Evolutionary conservation across 106 monocot genomes (phyloP), one percentile per base, ranked within the genome.

Genomic region (Dendrobium nobile): DNA sequence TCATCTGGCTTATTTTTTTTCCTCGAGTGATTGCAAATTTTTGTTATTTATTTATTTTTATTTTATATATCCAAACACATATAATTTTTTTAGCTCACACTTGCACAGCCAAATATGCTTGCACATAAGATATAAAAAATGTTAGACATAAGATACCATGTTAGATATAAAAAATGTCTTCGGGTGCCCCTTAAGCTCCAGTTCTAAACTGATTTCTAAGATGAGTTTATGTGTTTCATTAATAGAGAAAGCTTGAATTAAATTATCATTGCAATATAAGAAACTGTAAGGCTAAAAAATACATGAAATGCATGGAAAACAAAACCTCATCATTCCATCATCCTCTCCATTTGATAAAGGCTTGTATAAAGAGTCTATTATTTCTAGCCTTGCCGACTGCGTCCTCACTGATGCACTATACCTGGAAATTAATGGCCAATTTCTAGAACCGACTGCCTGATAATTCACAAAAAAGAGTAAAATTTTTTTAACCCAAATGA

Each of bases 371-470:
- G 85, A 86, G 78, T 95, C 87, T 47, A 95, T 90, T 90, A 92
- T 87, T 82, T 92, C 95, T 24, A 84, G 26, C 80, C 89, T 95
- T 59, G 92, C 84, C 15, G 95, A 83, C 67, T 95, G 95, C 72
- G 90, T 87, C 80, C 92, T 88, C 42, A 92, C 95, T 70, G 88
- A 85, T 77, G 95, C 95, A 85, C 87, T 80, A 48, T 95, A 95
- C 55, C 86, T 82, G 18, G 92, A 92, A 77, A 95, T 90, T 41
- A 87, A 51, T 13, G 95, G 95, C 95, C 92, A 92, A 28, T 79
- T 47, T 82, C 95, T 90, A 31, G 92, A 95, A 16, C 95, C 92
- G 75, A 95, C 95, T 19, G 88, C 95, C 95, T 95, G 78, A 17
- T 13, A 70, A 77, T 47, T 77, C 4, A 55, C 51, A 78, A 74